Evolutionary conservation across 495 filamentous ascomycete species (phyloP).

Genomic region (Aspergillus avenaceus): DNA sequence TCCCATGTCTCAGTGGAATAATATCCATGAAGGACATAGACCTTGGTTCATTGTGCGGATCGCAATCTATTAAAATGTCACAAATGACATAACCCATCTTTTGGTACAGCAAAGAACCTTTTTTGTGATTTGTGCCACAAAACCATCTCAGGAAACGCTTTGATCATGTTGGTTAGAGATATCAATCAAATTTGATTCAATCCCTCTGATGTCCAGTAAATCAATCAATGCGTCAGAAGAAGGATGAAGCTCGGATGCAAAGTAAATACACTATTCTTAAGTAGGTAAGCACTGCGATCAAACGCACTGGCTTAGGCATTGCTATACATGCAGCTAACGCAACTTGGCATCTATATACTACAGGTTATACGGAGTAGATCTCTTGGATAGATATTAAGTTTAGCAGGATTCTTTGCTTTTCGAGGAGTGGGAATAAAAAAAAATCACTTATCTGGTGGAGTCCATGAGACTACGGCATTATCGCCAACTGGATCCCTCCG

Average conservation of each 20-base stretch:
- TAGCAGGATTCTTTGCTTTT: too few species aligned
- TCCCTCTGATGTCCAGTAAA: not conserved
- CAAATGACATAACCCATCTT: not conserved
- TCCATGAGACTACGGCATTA: not conserved
- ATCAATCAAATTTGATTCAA: not conserved
- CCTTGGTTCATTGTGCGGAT: slow-evolving; percentile 1
- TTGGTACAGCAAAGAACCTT: not conserved
- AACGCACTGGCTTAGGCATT: not conserved
- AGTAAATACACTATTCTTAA: not conserved
- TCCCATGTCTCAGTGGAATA: not conserved
- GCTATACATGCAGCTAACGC: not conserved
- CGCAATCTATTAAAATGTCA: not conserved
- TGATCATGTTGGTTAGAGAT: not conserved
- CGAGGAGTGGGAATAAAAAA: not conserved
- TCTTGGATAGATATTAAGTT: too few species aligned
- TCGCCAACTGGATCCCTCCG: slow-evolving; percentile 1
- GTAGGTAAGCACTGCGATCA: not conserved
- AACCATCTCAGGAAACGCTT: not conserved
- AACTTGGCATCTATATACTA: not conserved
- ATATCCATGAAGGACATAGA: not conserved
- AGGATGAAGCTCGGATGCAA: not conserved
- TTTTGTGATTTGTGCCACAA: not conserved
- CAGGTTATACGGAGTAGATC: not conserved
- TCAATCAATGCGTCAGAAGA: not conserved
- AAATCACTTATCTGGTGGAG: not conserved